Percentiles rank a stretch among this genome's conserved stretches.
phyloP scores from a whole-genome alignment of 1,139 yeast genomes.

The Zygoascus sp. region DNA sequence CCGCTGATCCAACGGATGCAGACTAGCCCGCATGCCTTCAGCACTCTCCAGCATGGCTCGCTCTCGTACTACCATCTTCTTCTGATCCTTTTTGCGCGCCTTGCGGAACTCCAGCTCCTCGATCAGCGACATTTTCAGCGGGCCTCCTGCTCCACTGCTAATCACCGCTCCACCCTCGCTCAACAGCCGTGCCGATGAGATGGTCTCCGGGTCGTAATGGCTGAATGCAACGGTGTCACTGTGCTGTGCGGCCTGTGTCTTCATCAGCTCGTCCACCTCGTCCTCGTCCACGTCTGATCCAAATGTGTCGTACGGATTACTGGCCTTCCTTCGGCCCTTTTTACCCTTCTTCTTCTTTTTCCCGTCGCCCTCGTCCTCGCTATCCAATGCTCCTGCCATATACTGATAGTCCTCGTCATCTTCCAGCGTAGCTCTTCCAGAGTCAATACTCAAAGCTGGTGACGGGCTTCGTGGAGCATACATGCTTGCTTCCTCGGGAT shows the following conservation, averaged over 20 bases:
- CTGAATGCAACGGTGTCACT: slow-evolving; percentile 33
- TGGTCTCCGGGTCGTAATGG: slow-evolving; percentile 28
- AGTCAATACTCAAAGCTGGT: slow-evolving; percentile 18
- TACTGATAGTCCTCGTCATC: slow-evolving; percentile 21
- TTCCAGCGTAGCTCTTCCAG: slow-evolving; percentile 31
- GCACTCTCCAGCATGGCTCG: slow-evolving; percentile 21
- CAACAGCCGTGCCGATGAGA: slow-evolving; percentile 14
- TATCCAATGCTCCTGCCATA: slow-evolving; percentile 17
- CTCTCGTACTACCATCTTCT: slow-evolving; percentile 27
- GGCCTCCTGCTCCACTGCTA: slow-evolving; percentile 14
- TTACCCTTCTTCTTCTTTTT: slow-evolving; percentile 4
- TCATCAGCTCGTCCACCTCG: slow-evolving; percentile 9
- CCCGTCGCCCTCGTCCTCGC: slow-evolving; percentile 17
- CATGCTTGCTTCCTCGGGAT: slow-evolving; percentile 7
- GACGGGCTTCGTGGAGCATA: slow-evolving; percentile 7
- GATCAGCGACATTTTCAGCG: slow-evolving; percentile 32
- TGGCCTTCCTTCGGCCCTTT: slow-evolving; percentile 10
- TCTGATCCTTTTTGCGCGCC: slow-evolving; percentile 32
- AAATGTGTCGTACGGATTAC: slow-evolving; percentile 7
- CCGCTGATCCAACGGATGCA: slow-evolving; percentile 33
- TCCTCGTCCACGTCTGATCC: slow-evolving; percentile 16
- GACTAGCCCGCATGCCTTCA: slow-evolving; percentile 12
- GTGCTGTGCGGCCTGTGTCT: slow-evolving; percentile 17
- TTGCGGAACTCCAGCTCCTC: slow-evolving; percentile 39
- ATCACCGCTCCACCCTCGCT: slow-evolving; percentile 7